Conservation (phyloP, 2,329 filamentous ascomycete species). For the Rhinocladiella similis region DNA sequence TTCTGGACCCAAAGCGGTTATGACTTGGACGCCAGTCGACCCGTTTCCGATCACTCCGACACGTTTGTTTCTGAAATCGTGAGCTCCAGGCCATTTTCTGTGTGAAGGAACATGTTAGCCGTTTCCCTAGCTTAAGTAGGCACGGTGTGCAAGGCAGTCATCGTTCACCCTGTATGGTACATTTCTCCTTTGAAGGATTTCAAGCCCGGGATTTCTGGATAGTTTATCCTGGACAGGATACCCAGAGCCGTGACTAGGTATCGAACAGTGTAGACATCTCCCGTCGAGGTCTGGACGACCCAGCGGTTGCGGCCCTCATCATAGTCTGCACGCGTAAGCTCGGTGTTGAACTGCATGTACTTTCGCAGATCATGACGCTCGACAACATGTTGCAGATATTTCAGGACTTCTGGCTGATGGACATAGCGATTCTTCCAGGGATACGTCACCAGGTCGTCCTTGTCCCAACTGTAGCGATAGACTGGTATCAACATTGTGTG, state of each 20-base stretch:
- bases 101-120: too few species aligned
- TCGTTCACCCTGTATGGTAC: conserved; percentile 37
- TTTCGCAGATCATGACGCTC: conserved; percentile 45
- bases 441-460: conserved; percentile 17
- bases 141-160: too few species aligned
- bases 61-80: conserved; percentile 27
- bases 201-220: conserved; percentile 38
- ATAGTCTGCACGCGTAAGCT: conserved; percentile 44
- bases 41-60: conserved; percentile 46
- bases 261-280: conserved; percentile 35
- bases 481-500: conserved; percentile 32
- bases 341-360: conserved; percentile 46
- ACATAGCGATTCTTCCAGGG: conserved; percentile 25
- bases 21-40: conserved; percentile 42
- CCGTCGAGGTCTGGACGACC: conserved; percentile 46
- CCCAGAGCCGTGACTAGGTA: conserved; percentile 43
- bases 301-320: conserved; percentile 40
- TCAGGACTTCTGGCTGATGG: conserved; percentile 39
- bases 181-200: conserved; percentile 40
- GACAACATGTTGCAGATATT: conserved; percentile 51
- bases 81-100: conserved; percentile 38
- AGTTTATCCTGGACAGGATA: conserved; percentile 39
- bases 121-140: too few species aligned
- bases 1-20: conserved; percentile 28
- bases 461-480: conserved; percentile 11